These are phyloP conservation scores for Trichophyton mentagrophytes DNA, from an alignment of 2,329 filamentous ascomycete species.

Conservation along the genomic window DNA sequence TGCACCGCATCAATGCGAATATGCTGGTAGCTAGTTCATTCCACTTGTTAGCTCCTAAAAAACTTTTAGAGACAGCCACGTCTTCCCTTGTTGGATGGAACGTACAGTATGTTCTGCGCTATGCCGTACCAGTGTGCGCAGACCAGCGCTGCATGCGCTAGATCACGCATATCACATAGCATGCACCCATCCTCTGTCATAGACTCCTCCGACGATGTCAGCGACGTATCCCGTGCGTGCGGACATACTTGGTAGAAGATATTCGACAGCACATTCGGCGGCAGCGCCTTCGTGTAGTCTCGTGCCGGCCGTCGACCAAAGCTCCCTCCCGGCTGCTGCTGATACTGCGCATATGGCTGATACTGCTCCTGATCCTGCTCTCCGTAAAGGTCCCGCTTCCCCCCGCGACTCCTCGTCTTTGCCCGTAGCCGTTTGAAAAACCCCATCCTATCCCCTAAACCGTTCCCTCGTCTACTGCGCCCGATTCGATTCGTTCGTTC, in stretches of 20 bases:
- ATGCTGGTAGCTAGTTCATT: conserved; percentile 57
- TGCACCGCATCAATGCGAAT: conserved; percentile 89
- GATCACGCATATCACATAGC: conserved; percentile 83
- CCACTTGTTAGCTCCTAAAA: background rate
- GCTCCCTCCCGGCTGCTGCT: background rate
- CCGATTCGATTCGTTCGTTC: background rate
- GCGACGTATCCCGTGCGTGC: conserved; percentile 62
- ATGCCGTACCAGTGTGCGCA: conserved; percentile 57
- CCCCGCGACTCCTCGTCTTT: conserved; percentile 13
- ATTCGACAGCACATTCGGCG: conserved; percentile 54
- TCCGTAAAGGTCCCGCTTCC: background rate
- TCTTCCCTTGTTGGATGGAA: conserved; percentile 14
- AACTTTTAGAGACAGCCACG: background rate
- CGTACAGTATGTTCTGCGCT: conserved; percentile 52
- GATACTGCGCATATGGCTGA: background rate
- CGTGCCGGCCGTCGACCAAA: background rate
- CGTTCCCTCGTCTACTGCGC: background rate
- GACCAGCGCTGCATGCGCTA: conserved; percentile 65
- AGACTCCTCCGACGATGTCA: conserved; percentile 71
- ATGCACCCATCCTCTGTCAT: conserved; percentile 70
- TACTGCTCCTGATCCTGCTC: background rate
- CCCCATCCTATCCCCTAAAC: conserved; percentile 12
- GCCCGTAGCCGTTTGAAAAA: conserved; percentile 18
- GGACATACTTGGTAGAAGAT: conserved; percentile 79
- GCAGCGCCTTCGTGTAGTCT: conserved; percentile 43